phyloP scores from a whole-genome alignment of 768 basidiomycete species.

The Mycena rebaudengoi region DNA sequence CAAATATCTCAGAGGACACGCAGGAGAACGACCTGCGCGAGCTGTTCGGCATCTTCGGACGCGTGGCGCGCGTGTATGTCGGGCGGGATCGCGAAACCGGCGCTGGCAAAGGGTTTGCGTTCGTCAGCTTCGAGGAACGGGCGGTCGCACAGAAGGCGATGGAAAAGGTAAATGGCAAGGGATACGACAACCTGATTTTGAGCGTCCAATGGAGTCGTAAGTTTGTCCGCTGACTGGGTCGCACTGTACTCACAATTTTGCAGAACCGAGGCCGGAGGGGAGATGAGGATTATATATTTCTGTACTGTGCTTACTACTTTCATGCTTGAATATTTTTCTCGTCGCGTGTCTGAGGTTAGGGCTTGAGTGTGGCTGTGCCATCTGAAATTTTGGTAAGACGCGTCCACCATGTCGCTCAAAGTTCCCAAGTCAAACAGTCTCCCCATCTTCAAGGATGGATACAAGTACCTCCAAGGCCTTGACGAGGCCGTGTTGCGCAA shows the following conservation, averaged over 20 bases:
- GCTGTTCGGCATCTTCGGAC: conserved; percentile 86
- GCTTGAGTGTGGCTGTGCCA: conserved; percentile 15
- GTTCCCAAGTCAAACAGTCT: conserved; percentile 89
- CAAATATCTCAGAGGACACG: conserved; percentile 95
- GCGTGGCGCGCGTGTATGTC: conserved; percentile 90
- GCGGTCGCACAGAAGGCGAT: conserved; percentile 86
- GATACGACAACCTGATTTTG: conserved; percentile 91
- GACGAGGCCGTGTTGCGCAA: conserved; percentile 98
- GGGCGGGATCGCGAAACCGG: conserved; percentile 96
- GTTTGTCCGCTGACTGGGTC: conserved; percentile 30
- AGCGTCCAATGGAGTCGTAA: conserved; percentile 71
- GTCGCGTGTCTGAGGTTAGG: too few species aligned
- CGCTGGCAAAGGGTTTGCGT: conserved; percentile 95
- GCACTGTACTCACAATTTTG: conserved; percentile 4
- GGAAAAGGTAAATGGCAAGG: conserved; percentile 90
- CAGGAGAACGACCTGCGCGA: conserved; percentile 94
- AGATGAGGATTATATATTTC: conserved; percentile 17
- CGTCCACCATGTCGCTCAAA: conserved; percentile 82
- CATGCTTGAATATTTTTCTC: too few species aligned
- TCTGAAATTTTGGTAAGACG: conserved; percentile 21
- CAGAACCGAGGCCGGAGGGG: conserved; percentile 56
- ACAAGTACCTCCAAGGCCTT: conserved; percentile 92
- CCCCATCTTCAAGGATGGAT: conserved; percentile 97
- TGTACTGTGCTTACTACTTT: too few species aligned
- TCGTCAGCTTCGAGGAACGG: conserved; percentile 92